Percentiles rank a stretch among this genome's conserved stretches.
phyloP scores from a whole-genome alignment of 257 asterid species.

The Capsicum rhomboideum region DNA sequence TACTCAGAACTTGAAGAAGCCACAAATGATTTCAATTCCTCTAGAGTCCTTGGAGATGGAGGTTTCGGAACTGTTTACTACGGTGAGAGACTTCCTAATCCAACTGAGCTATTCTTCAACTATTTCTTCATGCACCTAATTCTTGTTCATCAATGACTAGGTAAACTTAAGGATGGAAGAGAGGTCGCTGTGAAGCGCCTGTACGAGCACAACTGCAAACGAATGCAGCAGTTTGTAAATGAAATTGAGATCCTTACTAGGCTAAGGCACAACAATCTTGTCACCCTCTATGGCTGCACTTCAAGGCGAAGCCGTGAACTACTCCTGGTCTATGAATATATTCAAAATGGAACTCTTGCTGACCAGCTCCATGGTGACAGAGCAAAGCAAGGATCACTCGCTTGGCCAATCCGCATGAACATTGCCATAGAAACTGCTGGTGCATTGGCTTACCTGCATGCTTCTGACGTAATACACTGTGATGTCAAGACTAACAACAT shows the following conservation, averaged over 20 bases:
- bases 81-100: not conserved
- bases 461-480: not conserved
- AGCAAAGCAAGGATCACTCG: not conserved
- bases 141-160: not conserved
- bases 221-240: not conserved
- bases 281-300: not conserved
- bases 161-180: not conserved
- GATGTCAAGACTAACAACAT: not conserved
- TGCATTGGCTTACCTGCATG: conserved; percentile 3
- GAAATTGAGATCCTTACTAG: conserved; percentile 6
- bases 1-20: not conserved
- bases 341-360: not conserved
- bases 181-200: conserved; percentile 3
- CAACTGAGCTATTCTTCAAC: not conserved
- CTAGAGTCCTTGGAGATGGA: not conserved
- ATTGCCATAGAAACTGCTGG: conserved; percentile 1
- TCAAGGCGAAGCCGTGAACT: not conserved
- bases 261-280: conserved; percentile 2
- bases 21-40: not conserved
- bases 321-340: conserved; percentile 2
- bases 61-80: conserved; percentile 1
- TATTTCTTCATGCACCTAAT: not conserved
- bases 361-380: not conserved
- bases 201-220: not conserved
- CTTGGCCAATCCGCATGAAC: not conserved